These are phyloP conservation scores for Lyophyllum atratum DNA, from an alignment of 768 basidiomycete genomes.

Conservation along the genomic window DNA sequence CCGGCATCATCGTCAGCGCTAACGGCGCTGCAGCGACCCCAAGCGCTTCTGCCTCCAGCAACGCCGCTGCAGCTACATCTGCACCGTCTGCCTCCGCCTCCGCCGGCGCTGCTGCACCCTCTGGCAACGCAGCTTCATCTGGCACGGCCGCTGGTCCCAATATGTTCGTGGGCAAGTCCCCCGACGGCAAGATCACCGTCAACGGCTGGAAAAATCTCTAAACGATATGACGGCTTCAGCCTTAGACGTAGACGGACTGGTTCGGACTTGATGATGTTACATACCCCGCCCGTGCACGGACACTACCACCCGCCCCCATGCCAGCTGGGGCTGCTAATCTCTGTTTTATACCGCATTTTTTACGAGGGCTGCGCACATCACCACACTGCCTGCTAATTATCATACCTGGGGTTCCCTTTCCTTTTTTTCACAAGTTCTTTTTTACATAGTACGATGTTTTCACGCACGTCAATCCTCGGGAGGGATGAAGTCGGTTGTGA, in stretches of 20 bases:
- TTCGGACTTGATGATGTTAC: constrained; percentile 7
- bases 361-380: not conserved
- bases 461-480: constrained; percentile 13
- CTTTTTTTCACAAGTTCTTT: constrained; percentile 1
- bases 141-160: constrained; percentile 35
- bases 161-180: constrained; percentile 39
- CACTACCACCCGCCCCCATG: not conserved
- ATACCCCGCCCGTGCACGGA: constrained; percentile 7
- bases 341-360: constrained; percentile 7
- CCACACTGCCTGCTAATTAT: constrained; percentile 6
- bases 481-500: constrained; percentile 11
- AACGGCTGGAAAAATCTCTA: constrained; percentile 43
- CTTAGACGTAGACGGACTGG: not conserved
- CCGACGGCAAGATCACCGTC: constrained; percentile 45
- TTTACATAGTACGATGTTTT: not conserved
- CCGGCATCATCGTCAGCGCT: constrained; percentile 20
- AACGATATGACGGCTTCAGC: not conserved
- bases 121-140: constrained; percentile 17
- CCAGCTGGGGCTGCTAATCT: constrained; percentile 7
- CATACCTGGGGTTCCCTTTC: constrained; percentile 3
- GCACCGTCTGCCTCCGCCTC: constrained; percentile 23
- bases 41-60: constrained; percentile 16
- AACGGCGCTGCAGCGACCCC: constrained; percentile 18
- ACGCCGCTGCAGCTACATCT: constrained; percentile 20
- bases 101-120: constrained; percentile 19